phyloP scores from a whole-genome alignment of 495 filamentous ascomycete genomes.

The Neurospora sp. region DNA sequence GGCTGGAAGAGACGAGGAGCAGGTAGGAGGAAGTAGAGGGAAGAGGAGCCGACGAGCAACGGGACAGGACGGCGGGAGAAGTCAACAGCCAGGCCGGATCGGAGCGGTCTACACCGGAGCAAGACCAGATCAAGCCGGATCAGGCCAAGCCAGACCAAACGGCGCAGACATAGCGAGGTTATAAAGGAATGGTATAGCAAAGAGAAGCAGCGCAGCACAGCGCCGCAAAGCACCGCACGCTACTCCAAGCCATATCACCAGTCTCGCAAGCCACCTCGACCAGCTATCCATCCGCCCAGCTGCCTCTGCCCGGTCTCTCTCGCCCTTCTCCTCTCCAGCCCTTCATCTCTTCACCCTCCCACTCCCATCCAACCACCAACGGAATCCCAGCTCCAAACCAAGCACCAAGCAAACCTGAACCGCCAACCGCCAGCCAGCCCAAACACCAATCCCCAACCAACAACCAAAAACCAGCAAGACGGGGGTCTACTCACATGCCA shows the following conservation, averaged over 20 bases:
- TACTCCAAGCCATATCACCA: not conserved
- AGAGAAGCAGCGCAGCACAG: not conserved
- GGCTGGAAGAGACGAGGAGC: too few relatives aligned
- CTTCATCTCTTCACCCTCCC: too few relatives aligned
- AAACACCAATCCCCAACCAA: not conserved
- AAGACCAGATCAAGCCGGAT: not conserved
- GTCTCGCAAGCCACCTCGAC: not conserved
- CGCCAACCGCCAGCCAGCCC: too few relatives aligned
- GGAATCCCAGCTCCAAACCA: not conserved
- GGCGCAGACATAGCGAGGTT: not conserved
- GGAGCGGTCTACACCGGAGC: not conserved
- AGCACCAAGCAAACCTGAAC: too few relatives aligned
- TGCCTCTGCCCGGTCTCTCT: not conserved
- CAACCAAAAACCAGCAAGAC: not conserved
- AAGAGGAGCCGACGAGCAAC: too few relatives aligned
- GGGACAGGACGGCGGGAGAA: not conserved
- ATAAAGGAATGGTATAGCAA: not conserved
- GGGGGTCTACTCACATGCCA: slow-evolving; percentile 60
- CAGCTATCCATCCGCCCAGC: not conserved
- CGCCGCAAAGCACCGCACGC: not conserved
- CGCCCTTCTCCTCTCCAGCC: not conserved
- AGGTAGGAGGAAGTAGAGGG: too few relatives aligned
- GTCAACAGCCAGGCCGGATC: not conserved
- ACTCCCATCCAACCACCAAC: not conserved
- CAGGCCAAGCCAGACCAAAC: not conserved